Evolutionary conservation across 352 stramenopile genomes (phyloP).

Genomic region (Globisporangium iwayamae): DNA sequence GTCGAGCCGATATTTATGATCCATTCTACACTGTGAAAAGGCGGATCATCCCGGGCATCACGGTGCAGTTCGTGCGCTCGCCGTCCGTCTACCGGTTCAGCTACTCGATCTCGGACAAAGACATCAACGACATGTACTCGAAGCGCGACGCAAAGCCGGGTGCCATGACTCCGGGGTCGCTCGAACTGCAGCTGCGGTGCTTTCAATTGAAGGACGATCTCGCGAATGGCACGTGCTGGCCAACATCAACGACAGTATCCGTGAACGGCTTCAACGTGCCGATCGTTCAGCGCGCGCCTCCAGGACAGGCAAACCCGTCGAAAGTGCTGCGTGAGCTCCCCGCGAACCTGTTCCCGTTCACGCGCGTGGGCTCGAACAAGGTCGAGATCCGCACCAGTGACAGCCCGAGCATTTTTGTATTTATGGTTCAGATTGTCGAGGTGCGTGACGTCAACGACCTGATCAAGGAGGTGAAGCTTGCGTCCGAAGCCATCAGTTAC

Average conservation of each 20-base stretch:
- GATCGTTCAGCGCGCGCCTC: slow-evolving; percentile 63
- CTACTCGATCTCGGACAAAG: slow-evolving; percentile 66
- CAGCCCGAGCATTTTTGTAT: slow-evolving; percentile 55
- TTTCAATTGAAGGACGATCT: slow-evolving; percentile 75
- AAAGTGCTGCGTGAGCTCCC: slow-evolving; percentile 80
- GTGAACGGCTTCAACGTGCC: slow-evolving; percentile 73
- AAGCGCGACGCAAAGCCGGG: slow-evolving; percentile 45
- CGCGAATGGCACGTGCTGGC: slow-evolving; percentile 68
- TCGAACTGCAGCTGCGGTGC: slow-evolving; percentile 79
- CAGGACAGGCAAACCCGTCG: slow-evolving; percentile 71
- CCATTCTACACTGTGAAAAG: slow-evolving; percentile 65
- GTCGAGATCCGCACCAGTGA: slow-evolving; percentile 71
- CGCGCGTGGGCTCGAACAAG: slow-evolving; percentile 64
- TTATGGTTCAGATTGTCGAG: slow-evolving; percentile 75
- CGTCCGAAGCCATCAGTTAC: slow-evolving; percentile 67
- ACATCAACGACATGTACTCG: slow-evolving; percentile 70
- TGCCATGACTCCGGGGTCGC: slow-evolving; percentile 48
- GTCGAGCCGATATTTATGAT: slow-evolving; percentile 64
- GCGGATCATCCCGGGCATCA: slow-evolving; percentile 46
- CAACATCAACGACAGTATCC: slow-evolving; percentile 53
- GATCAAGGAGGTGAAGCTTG: slow-evolving; percentile 51
- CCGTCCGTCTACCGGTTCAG: slow-evolving; percentile 49
- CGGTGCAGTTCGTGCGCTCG: slow-evolving; percentile 63
- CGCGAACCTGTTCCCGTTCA: slow-evolving; percentile 68
- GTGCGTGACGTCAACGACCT: slow-evolving; percentile 61